Evolutionary conservation across 2,329 filamentous ascomycete genomes (phyloP), one percentile per base, ranked within the genome.

Genomic region (Lecanicillium sp.): DNA sequence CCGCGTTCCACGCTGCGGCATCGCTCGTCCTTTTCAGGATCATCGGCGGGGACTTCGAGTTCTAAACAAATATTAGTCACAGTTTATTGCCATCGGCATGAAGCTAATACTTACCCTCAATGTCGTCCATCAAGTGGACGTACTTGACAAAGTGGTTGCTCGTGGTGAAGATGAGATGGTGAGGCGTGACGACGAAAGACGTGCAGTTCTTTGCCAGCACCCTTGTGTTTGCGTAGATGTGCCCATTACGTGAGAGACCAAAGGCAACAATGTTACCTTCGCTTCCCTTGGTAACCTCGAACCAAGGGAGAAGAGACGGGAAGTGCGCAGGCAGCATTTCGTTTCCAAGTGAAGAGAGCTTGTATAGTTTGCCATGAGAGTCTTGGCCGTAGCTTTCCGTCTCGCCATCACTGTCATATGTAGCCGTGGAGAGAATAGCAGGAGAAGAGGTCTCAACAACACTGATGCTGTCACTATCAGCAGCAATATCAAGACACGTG

Each of bases 61-160:
- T 83, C 86, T 88, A 37, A 6, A 25, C 22, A 41, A 13, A 30
- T 11, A n/a, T 17, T 22, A 19, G 20, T 17, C 17, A 3, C 13
- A 20, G 18, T 19, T 4, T 22, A n/a, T 11, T 20, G 17, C 10
- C 22, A 45, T 61, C 33, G 58, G 56, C 38, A 35, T 14, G 11
- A 12, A 8, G 15, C 8, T n/a, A 10, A 12, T 27, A 51, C 65
- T 46, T 68, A 86, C 84, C 77, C 48, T 87, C 70, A 13, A 74
- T 67, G 42, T 68, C 64, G 4, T 77, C 72, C 15, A 50, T 45
- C 35, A 97, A 64, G 58, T 98, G 90, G 12, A 96, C 81, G 59
- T 96, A 96, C 60, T 98, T 98, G 46, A 98, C 71, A 4, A 96
- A 70, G 57, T 97, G 89, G 47, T 88, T 88, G 43, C 82, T 88